Evolutionary conservation across 75 land plant species (phyloP), one percentile per base, ranked within the genome.

Genomic region (Picea sitchensis): DNA sequence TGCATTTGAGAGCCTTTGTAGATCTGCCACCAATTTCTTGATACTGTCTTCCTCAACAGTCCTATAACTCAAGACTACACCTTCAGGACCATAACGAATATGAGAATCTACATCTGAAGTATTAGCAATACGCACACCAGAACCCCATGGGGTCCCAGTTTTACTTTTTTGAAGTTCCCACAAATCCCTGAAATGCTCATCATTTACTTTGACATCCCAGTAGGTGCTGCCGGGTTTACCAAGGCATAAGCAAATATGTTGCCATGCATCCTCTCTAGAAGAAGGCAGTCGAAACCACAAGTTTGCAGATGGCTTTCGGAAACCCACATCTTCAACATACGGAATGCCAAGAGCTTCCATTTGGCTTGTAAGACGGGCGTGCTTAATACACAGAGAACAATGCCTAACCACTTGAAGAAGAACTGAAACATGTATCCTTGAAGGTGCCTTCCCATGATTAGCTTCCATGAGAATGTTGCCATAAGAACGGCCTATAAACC

Each of bases 91-190:
- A 87, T 85, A 93, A 57, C 82, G 86, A 73, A 98, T 95, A 78
- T 98, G 98, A 36, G 99, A 91, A 88, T 98, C 99, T 41, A 85
- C 79, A 79, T 98, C 94, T 79, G 96, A 93, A 72, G 92, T 84
- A 82, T 90, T 95, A 3, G 97, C 99, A 82, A 96, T 87, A 23
- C 96, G 93, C 31, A 95, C 96, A 75, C 91, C 93, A 80, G 83
- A 79, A 32, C 90, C 94, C 89, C 96, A 85, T 56, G 87, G 73
- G 54, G 89, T 83, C 68, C 72, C 79, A 65, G 8, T 76, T 75
- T 83, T 88, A 74, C 93, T 94, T 72, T 88, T 92, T 73, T 95
- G 96, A 80, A 97, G 92, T 60, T 95, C 94, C 99, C 96, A 95
- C 75, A 97, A 83, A 69, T 94, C 95, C 61, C 82, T 85, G 76